These are phyloP conservation scores for Solanum ossicruentum DNA, from an alignment of 257 asterid species.

Conservation along the genomic window DNA sequence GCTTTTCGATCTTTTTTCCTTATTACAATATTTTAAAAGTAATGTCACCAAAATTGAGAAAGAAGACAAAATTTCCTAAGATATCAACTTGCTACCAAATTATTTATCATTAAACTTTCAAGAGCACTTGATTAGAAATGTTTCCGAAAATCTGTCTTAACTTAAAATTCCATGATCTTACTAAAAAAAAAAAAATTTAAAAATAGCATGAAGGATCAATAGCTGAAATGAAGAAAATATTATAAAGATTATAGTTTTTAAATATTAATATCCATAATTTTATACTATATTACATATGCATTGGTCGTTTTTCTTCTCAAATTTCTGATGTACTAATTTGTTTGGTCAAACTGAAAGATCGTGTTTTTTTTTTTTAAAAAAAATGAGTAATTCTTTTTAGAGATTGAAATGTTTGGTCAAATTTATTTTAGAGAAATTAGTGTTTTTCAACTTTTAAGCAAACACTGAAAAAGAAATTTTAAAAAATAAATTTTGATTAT, in stretches of 20 bases:
- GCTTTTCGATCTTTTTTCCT: not conserved
- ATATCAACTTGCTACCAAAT: not conserved
- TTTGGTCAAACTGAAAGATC: too few species aligned
- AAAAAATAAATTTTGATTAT: too few species aligned
- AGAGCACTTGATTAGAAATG: not conserved
- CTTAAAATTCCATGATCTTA: not conserved
- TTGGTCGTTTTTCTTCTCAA: too few species aligned
- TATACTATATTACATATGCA: too few species aligned
- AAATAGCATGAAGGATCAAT: not conserved
- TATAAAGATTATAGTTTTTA: not conserved
- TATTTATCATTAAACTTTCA: not conserved
- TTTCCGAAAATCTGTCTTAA: not conserved
- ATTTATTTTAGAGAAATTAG: too few species aligned
- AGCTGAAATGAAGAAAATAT: not conserved
- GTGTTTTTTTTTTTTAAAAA: too few species aligned
- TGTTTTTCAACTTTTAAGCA: too few species aligned
- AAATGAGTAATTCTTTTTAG: too few species aligned
- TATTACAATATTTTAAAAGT: not conserved
- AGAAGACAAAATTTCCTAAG: not conserved
- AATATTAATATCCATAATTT: too few species aligned
- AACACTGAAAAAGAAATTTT: too few species aligned
- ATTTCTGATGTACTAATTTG: too few species aligned
- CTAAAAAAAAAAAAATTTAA: not conserved
- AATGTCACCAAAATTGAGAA: not conserved
- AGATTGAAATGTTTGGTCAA: too few species aligned